phyloP scores from a whole-genome alignment of 2,329 filamentous ascomycete species.

The Torrubiellomyces zombiae region DNA sequence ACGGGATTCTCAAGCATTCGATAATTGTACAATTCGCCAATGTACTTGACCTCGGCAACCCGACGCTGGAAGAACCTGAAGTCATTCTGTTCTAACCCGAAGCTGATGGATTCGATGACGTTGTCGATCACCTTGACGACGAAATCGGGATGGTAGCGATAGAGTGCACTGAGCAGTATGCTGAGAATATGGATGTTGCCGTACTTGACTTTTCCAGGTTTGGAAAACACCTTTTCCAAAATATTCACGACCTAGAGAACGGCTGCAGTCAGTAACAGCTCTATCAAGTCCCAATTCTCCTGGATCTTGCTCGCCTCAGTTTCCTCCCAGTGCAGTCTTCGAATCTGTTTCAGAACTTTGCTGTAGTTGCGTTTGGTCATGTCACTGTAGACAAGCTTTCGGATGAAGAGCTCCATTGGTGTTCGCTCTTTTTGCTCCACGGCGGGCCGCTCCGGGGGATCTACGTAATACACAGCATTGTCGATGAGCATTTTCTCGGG shows the following conservation, averaged over 20 bases:
- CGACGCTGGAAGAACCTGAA: slow-evolving; percentile 95
- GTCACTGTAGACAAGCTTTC: slow-evolving; percentile 83
- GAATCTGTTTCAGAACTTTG: slow-evolving; percentile 84
- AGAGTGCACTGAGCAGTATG: slow-evolving; percentile 73
- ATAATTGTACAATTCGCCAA: slow-evolving; percentile 95
- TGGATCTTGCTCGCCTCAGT: slow-evolving; percentile 38
- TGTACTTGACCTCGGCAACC: slow-evolving; percentile 88
- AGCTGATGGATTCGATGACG: slow-evolving; percentile 69
- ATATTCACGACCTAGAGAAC: slow-evolving; percentile 47
- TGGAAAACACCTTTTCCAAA: slow-evolving; percentile 82
- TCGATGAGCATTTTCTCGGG: slow-evolving; percentile 97
- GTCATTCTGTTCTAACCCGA: slow-evolving; percentile 87
- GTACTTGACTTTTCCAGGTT: slow-evolving; percentile 94
- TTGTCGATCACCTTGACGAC: slow-evolving; percentile 86
- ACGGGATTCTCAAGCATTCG: slow-evolving; percentile 90
- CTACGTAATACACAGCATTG: slow-evolving; percentile 95
- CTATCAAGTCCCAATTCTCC: background rate
- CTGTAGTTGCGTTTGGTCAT: slow-evolving; percentile 89
- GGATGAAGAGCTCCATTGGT: slow-evolving; percentile 80
- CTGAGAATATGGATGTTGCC: slow-evolving; percentile 90
- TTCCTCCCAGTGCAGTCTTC: slow-evolving; percentile 96
- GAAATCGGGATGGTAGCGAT: slow-evolving; percentile 83
- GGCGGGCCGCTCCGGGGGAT: slow-evolving; percentile 80
- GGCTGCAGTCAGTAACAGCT: slow-evolving; percentile 2
- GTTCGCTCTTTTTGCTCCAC: slow-evolving; percentile 95